Conservation (phyloP, 495 filamentous ascomycete species). For the Xanthoparmelia taractica region DNA sequence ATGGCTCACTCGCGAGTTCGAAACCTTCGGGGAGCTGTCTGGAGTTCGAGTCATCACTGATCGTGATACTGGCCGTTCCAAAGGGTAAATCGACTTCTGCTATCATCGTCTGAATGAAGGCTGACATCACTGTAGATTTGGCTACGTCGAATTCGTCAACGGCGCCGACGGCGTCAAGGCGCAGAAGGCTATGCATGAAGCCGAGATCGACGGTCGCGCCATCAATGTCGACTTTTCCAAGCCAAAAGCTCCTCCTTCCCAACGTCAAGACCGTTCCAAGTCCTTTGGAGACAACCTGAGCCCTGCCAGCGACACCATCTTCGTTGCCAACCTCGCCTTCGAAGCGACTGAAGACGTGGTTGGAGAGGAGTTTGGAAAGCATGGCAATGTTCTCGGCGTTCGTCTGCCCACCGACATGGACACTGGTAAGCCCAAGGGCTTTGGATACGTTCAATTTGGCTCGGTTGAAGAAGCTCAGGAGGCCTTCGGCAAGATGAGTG, state of each 20-base stretch:
- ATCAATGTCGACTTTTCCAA: slow-evolving; percentile 86
- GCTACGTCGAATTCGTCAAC: slow-evolving; percentile 85
- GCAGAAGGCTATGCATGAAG: slow-evolving; percentile 68
- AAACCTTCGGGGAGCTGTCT: slow-evolving; percentile 69
- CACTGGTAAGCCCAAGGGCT: slow-evolving; percentile 82
- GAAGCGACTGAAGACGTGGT: slow-evolving; percentile 70
- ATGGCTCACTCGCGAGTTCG: slow-evolving; percentile 79
- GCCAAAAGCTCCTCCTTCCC: slow-evolving; percentile 53
- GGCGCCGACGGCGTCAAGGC: slow-evolving; percentile 66
- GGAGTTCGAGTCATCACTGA: slow-evolving; percentile 78
- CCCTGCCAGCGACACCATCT: slow-evolving; percentile 78
- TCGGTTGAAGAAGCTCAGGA: slow-evolving; percentile 78
- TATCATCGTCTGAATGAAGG: background rate
- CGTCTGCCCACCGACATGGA: slow-evolving; percentile 87
- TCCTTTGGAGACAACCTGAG: slow-evolving; percentile 67
- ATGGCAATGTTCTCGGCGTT: slow-evolving; percentile 64
- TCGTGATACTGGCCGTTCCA: slow-evolving; percentile 72
- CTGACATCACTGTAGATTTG: slow-evolving; percentile 55
- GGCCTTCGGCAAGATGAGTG: slow-evolving; percentile 67
- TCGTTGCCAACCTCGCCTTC: slow-evolving; percentile 88
- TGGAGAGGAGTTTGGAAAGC: slow-evolving; percentile 63
- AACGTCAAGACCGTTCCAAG: slow-evolving; percentile 50
- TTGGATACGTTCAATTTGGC: slow-evolving; percentile 82
- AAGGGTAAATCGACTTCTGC: slow-evolving; percentile 48
- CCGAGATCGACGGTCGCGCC: slow-evolving; percentile 72